Evolutionary conservation across 1,284 basidiomycete genomes (phyloP), one percentile per base, ranked within the genome.

Genomic region (Cutaneotrichosporon cyanovorans): DNA sequence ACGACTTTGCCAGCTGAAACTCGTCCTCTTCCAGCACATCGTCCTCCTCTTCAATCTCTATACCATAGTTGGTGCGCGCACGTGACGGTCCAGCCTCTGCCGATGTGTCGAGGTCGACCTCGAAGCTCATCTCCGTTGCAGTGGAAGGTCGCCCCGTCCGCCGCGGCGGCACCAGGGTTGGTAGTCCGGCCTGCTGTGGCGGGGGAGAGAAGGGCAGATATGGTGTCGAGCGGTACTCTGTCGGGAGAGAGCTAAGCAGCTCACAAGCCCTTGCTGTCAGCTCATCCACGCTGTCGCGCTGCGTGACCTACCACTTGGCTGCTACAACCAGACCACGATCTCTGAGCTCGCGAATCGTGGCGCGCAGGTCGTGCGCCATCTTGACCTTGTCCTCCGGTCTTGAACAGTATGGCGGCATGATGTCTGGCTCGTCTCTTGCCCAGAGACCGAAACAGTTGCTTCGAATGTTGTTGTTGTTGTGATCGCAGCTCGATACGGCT

Each of bases 1-100:
- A 84, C 8, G 80, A 75, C 53, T 83, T 83, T 1, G 87, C 91
- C 21, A 85, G 77, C 50, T 80, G 69, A 58, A 89, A 77, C 11
- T 63, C 52, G 48, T 77, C 76, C 42, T 72, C 66, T 32, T 76
- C 75, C 14, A 69, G 73, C 12, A 75, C 58, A 63, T 87, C 85
- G 46, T 78, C 78, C 45, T 89, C 87, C 25, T 79, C 74, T 35
- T 73, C 71, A 53, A 84, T 78, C 36, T 67, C 65, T 9, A 64
- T 53, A 2, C 66, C 64, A 38, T 63, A 59, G 15, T 49, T 33
- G 3, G 60, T 64, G 20, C 58, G 43, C 4, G 52, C 54, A 25
- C 60, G 46, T 15, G 55, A 57, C 0, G 65, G 64, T 6, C 66
- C 65, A 12, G 60, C 61, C 32, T 53, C 53, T 23, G 51, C 50